These are phyloP conservation scores for Durotheca rogersii DNA, from an alignment of 495 filamentous ascomycete genomes.

Conservation along the genomic window DNA sequence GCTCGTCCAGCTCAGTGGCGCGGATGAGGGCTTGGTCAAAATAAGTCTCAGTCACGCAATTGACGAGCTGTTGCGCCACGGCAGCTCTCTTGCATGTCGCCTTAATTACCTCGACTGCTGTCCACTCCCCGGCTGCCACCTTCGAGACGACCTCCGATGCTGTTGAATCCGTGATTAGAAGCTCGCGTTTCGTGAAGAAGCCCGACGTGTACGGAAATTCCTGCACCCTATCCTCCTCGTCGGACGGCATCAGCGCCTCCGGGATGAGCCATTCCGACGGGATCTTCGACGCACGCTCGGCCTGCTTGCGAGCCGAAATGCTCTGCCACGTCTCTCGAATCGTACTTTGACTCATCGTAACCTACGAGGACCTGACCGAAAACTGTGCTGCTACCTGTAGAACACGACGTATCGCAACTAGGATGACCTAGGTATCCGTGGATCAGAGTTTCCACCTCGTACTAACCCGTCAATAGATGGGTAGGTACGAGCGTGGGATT, in stretches of 20 bases:
- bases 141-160: slow-evolving; percentile 45
- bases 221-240: slow-evolving; percentile 20
- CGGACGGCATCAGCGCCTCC: background rate
- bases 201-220: slow-evolving; percentile 51
- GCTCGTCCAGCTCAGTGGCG: slow-evolving; percentile 54
- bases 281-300: slow-evolving; percentile 46
- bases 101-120: slow-evolving; percentile 15
- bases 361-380: background rate
- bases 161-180: slow-evolving; percentile 57
- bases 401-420: too few relatives aligned
- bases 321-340: slow-evolving; percentile 23
- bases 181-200: slow-evolving; percentile 53
- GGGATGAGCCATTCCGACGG: slow-evolving; percentile 48
- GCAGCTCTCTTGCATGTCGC: slow-evolving; percentile 50
- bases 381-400: background rate
- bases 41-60: slow-evolving; percentile 64
- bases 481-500: too few relatives aligned
- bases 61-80: slow-evolving; percentile 57
- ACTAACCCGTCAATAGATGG: too few relatives aligned
- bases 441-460: too few relatives aligned
- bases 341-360: background rate
- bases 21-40: slow-evolving; percentile 57
- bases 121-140: slow-evolving; percentile 48
- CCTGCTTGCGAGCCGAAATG: slow-evolving; percentile 50
- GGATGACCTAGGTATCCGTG: too few relatives aligned